phyloP scores from a whole-genome alignment of 352 stramenopile species.

The Phytopythium helicoides region DNA sequence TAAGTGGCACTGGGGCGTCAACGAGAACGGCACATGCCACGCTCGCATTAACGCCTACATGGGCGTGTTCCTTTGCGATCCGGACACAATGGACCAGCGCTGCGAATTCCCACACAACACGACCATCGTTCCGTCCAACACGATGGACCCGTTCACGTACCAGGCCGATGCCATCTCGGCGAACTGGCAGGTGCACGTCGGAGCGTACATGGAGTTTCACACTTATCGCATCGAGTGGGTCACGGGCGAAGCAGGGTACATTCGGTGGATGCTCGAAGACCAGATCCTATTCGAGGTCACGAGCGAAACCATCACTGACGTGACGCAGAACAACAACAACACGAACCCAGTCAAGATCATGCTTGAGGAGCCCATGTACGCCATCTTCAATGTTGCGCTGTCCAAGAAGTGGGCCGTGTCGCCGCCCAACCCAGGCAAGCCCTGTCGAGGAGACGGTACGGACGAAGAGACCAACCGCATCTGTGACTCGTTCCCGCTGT shows the following conservation, averaged over 20 bases:
- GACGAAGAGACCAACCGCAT: constrained; percentile 41
- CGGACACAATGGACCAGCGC: constrained; percentile 39
- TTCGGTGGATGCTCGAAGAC: constrained; percentile 63
- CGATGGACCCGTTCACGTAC: constrained; percentile 73
- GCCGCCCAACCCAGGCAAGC: constrained; percentile 14
- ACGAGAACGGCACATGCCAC: constrained; percentile 30
- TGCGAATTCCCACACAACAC: constrained; percentile 46
- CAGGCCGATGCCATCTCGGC: constrained; percentile 76
- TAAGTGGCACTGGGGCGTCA: constrained; percentile 16
- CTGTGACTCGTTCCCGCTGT: constrained; percentile 45
- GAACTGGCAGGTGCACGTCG: constrained; percentile 66
- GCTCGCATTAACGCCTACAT: constrained; percentile 47
- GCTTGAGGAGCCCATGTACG: constrained; percentile 90
- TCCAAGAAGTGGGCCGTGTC: constrained; percentile 62
- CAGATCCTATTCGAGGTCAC: constrained; percentile 82
- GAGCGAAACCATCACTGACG: constrained; percentile 31
- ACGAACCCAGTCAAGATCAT: constrained; percentile 79
- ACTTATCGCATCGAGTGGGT: constrained; percentile 30
- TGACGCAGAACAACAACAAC: constrained; percentile 44
- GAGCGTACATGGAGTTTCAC: constrained; percentile 57
- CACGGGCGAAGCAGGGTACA: constrained; percentile 33
- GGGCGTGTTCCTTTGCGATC: constrained; percentile 47
- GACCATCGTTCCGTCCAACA: constrained; percentile 35
- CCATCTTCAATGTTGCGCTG: constrained; percentile 94
- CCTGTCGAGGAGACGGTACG: constrained; percentile 26